phyloP scores from a whole-genome alignment of 805 yeast genomes.

The Huiozyma naganishii region DNA sequence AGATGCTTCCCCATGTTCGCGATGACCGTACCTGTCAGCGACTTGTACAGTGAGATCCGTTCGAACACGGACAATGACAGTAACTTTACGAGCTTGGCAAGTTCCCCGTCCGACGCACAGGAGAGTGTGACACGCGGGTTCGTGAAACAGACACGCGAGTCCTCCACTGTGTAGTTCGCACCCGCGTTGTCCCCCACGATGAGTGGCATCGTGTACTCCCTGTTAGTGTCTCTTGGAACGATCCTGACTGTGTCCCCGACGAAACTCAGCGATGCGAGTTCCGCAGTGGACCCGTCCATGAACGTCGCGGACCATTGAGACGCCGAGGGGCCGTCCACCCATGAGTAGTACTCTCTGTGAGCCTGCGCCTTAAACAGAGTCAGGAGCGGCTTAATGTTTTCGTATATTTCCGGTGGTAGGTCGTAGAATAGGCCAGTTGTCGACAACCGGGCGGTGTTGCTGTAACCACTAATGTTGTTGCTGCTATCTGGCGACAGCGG shows the following conservation, averaged over 20 bases:
- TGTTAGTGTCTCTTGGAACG: not conserved
- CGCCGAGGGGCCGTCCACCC: not conserved
- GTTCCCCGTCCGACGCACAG: not conserved
- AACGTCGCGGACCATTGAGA: not conserved
- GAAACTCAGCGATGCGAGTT: not conserved
- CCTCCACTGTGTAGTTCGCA: slow-evolving; percentile 1
- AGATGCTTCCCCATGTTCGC: slow-evolving; percentile 17
- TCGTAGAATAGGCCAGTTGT: slow-evolving; percentile 3
- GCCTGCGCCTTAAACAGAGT: slow-evolving; percentile 10
- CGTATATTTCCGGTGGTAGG: slow-evolving; percentile 7
- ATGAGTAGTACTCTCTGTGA: slow-evolving; percentile 10
- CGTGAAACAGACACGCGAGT: slow-evolving; percentile 2
- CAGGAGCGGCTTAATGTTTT: slow-evolving; percentile 8
- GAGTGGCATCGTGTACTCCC: not conserved
- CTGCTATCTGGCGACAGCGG: not conserved
- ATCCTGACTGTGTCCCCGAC: slow-evolving; percentile 3
- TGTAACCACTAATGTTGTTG: not conserved
- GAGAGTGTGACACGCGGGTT: slow-evolving; percentile 3
- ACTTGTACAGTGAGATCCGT: slow-evolving; percentile 16
- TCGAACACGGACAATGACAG: slow-evolving; percentile 17
- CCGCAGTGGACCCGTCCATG: not conserved
- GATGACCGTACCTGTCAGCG: slow-evolving; percentile 22
- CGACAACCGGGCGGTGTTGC: too few relatives aligned
- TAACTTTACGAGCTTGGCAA: slow-evolving; percentile 5
- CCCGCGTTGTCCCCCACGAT: not conserved